A percentile compares a stretch with the other conserved stretches of the same genome.
Conservation (phyloP, 805 yeast genomes). For the Saturnispora besseyi region DNA sequence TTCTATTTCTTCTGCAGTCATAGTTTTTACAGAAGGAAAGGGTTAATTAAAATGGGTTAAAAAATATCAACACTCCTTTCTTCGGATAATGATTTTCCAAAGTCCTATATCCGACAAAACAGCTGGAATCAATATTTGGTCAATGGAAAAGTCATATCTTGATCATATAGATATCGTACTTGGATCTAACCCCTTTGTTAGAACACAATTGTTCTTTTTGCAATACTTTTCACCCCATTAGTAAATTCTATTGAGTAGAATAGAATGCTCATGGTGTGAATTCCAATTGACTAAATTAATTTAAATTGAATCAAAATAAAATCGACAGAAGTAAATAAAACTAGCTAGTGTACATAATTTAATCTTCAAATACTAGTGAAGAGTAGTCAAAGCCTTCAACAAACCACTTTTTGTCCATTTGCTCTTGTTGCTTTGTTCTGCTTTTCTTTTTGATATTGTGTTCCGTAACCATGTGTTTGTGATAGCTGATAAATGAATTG, state of each 20-base stretch:
- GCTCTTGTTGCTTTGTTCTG: neutral
- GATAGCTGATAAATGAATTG: neutral
- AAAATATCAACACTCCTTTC: neutral
- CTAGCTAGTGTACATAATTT: too few species aligned
- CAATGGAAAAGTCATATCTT: too few species aligned
- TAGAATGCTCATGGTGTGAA: too few species aligned
- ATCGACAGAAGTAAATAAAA: too few species aligned
- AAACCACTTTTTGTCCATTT: neutral
- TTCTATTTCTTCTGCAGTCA: neutral
- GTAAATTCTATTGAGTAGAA: too few species aligned
- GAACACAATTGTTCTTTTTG: too few species aligned
- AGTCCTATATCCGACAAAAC: neutral
- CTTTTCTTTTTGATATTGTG: neutral
- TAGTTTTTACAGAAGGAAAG: neutral
- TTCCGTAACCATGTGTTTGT: neutral
- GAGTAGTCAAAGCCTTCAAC: neutral
- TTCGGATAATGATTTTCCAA: neutral
- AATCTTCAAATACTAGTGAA: neutral
- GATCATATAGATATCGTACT: too few species aligned
- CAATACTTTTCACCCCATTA: too few species aligned
- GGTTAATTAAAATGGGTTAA: neutral
- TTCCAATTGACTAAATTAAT: too few species aligned
- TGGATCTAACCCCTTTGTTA: too few species aligned
- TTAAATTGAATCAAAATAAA: too few species aligned
- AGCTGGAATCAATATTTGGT: too few species aligned